phyloP scores from a whole-genome alignment of 352 stramenopile species.

The Peronospora destructor region DNA sequence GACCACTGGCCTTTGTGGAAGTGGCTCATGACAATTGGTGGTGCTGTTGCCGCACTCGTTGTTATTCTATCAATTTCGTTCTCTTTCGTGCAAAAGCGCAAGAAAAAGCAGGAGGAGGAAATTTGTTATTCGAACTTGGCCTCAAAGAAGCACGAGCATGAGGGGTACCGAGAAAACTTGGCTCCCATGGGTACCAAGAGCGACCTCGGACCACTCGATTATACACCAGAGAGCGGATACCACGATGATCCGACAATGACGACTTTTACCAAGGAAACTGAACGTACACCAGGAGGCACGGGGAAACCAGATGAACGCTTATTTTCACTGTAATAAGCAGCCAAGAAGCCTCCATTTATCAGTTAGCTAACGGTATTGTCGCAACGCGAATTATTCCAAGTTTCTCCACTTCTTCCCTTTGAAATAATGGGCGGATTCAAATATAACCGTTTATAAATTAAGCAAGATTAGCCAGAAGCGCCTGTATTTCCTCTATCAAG shows the following conservation, averaged over 20 bases:
- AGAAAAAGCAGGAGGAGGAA: conserved; percentile 2
- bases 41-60: conserved; percentile 45
- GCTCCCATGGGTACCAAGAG: conserved; percentile 23
- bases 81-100: conserved; percentile 39
- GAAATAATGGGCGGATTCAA: too few relatives aligned
- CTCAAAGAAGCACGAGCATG: conserved; percentile 21
- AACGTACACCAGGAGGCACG: conserved; percentile 14
- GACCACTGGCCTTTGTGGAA: conserved; percentile 48
- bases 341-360: background rate
- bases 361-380: background rate
- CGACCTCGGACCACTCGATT: conserved; percentile 23
- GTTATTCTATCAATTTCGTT: conserved; percentile 31
- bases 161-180: conserved; percentile 19
- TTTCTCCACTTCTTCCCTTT: too few relatives aligned
- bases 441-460: too few relatives aligned
- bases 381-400: background rate
- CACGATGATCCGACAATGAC: conserved; percentile 11
- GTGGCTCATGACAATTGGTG: conserved; percentile 48
- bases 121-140: background rate
- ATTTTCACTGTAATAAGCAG: conserved; percentile 21
- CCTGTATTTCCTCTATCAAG: too few relatives aligned
- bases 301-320: conserved; percentile 29
- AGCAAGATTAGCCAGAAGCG: background rate
- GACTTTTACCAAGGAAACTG: conserved; percentile 17
- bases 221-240: conserved; percentile 19